Conservation (phyloP, 768 basidiomycete genomes). For the Auriscalpium vulgare region DNA sequence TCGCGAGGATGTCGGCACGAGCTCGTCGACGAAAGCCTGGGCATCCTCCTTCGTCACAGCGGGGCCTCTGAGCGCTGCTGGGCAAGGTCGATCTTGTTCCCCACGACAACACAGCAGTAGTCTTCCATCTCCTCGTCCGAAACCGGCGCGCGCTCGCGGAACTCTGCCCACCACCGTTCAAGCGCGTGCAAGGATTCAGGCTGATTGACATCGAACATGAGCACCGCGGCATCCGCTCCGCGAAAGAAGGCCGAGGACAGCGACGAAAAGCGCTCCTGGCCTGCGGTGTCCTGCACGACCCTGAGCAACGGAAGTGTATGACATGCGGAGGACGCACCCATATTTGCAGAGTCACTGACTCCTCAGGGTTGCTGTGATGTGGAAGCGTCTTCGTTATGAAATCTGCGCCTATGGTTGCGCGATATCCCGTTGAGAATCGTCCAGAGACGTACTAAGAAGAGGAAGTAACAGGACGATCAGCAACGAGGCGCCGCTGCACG, state of each 20-base stretch:
- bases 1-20: slow-evolving; percentile 30
- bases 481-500: background rate
- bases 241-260: slow-evolving; percentile 80
- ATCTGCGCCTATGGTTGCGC: slow-evolving; percentile 86
- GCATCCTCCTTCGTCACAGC: slow-evolving; percentile 38
- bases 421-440: slow-evolving; percentile 67
- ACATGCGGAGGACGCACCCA: slow-evolving; percentile 35
- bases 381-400: slow-evolving; percentile 73
- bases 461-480: background rate
- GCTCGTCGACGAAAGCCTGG: slow-evolving; percentile 43
- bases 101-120: slow-evolving; percentile 62
- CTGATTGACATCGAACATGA: slow-evolving; percentile 75
- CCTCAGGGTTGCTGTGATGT: slow-evolving; percentile 44
- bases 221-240: slow-evolving; percentile 72
- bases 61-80: background rate
- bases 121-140: slow-evolving; percentile 51
- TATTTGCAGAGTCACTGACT: slow-evolving; percentile 61
- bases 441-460: slow-evolving; percentile 60
- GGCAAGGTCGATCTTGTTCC: slow-evolving; percentile 69
- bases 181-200: slow-evolving; percentile 53
- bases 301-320: slow-evolving; percentile 2
- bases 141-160: slow-evolving; percentile 58
- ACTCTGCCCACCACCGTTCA: slow-evolving; percentile 74
- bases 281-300: slow-evolving; percentile 62
- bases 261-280: slow-evolving; percentile 82